Conservation (phyloP, 2,329 filamentous ascomycete genomes). For the Aspergillus quadricinctus region DNA sequence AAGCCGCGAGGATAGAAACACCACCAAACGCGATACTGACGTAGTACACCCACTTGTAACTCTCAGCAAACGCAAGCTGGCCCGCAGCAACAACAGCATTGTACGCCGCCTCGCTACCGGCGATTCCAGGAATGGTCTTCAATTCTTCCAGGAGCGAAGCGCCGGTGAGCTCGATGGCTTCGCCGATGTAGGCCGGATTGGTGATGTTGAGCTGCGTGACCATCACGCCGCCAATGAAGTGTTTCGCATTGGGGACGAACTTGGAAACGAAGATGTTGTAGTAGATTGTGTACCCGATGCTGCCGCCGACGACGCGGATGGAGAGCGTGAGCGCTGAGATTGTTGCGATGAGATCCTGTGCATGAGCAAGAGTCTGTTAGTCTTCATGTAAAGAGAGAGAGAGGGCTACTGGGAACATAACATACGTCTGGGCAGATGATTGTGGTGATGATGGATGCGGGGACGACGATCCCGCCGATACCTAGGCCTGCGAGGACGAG, state of each 20-base stretch:
- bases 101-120: conserved; percentile 47
- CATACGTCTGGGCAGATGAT: conserved; percentile 63
- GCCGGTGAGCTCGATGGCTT: conserved; percentile 52
- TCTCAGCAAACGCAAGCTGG: conserved; percentile 53
- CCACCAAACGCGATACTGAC: conserved; percentile 59
- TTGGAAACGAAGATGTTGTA: conserved; percentile 50
- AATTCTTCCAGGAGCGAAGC: conserved; percentile 50
- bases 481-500: conserved; percentile 60
- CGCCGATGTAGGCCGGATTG: conserved; percentile 42
- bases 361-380: not conserved
- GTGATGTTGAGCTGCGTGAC: conserved; percentile 47
- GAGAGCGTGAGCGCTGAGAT: conserved; percentile 64
- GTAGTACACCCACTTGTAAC: conserved; percentile 60
- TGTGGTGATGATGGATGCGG: conserved; percentile 62
- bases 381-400: not conserved
- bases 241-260: conserved; percentile 42
- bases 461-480: conserved; percentile 65
- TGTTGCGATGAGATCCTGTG: conserved; percentile 60
- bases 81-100: conserved; percentile 53
- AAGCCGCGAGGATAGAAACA: conserved; percentile 53
- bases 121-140: conserved; percentile 49
- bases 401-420: conserved; percentile 14
- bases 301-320: conserved; percentile 65
- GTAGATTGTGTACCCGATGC: conserved; percentile 59
- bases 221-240: conserved; percentile 52